Base-by-base conservation (phyloP, 345 rosid genomes). In the Salix koriyanagi region DNA sequence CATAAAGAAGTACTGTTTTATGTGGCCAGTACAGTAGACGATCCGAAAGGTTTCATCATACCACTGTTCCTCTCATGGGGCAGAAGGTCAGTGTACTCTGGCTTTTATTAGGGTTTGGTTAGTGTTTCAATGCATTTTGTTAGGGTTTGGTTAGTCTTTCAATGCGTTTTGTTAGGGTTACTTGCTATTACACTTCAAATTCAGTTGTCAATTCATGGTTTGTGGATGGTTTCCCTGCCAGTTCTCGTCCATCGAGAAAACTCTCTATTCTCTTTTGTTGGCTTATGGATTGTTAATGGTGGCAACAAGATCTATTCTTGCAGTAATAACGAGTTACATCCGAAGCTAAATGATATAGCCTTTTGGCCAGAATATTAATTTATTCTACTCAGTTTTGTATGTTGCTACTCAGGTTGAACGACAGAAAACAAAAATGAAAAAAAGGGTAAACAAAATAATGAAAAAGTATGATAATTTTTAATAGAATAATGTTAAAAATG, bases 141-240 rank as follows among this genome's bases (percentile, higher is more conserved):
- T 76, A 68, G 68, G 46, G 36, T 34, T 34, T 34, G 36, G 36
- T 4, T 34, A 34, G 36, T 34, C 6, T 34, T 34, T 34, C 36
- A 62, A 70, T 70, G 75, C 79, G 39, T 1, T 61, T 1, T 6
- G 71, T 44, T 42, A 44, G 61, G 32, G 14, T 75, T 37, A 16
- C 67, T 61, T 8, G 76, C 58, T n/a, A 21, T n/a, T 11, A 10
- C 9, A 28, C 25, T 14, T 32, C 61, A 39, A 18, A 41, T 42
- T 44, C 77, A 74, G 70, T 74, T 46, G 77, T 74, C 77, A 74
- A 65, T 65, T 74, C 69, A 65, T 26, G 10, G 6, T 64, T 34
- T 10, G 5, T 21, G 23, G 65, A 18, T 44, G 28, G 16, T 30
- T 41, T 65, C 14, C 19, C 42, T 62, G 77, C 77, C n/a, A 9